Percentiles rank a stretch among this genome's conserved stretches.
These are phyloP conservation scores for Selaginella moellendorffii DNA, from an alignment of 75 land plant species.

Conservation along the genomic window DNA sequence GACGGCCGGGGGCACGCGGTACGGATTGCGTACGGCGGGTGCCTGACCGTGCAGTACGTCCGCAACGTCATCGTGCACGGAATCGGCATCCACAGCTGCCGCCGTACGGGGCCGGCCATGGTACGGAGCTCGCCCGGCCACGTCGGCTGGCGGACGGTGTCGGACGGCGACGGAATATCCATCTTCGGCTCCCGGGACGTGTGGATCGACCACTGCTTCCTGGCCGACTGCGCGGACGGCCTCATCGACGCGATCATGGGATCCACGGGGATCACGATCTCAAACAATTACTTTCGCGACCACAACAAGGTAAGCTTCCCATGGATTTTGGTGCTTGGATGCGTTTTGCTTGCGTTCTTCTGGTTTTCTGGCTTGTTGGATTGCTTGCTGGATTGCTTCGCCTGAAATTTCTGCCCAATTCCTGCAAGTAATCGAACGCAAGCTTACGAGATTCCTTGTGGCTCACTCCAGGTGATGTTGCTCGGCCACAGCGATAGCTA, in stretches of 20 bases:
- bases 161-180: conserved; percentile 42
- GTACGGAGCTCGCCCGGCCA: conserved; percentile 22
- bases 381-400: no score
- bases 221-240: conserved; percentile 36
- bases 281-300: conserved; percentile 36
- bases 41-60: conserved; percentile 32
- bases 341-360: neutral
- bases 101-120: conserved; percentile 15
- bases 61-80: conserved; percentile 46
- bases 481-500: no score
- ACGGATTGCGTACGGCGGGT: conserved; percentile 38
- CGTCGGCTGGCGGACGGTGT: conserved; percentile 7
- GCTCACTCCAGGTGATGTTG: neutral
- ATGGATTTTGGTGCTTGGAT: neutral
- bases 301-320: conserved; percentile 21
- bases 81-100: conserved; percentile 37
- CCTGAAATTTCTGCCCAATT: no score
- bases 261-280: conserved; percentile 39
- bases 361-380: no score
- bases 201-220: conserved; percentile 42
- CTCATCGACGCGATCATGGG: conserved; percentile 29
- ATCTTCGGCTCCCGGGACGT: conserved; percentile 29
- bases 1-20: conserved; percentile 45
- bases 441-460: no score
- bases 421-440: no score